phyloP scores from a whole-genome alignment of 441 rosid genomes.

The Viola pubescens region DNA sequence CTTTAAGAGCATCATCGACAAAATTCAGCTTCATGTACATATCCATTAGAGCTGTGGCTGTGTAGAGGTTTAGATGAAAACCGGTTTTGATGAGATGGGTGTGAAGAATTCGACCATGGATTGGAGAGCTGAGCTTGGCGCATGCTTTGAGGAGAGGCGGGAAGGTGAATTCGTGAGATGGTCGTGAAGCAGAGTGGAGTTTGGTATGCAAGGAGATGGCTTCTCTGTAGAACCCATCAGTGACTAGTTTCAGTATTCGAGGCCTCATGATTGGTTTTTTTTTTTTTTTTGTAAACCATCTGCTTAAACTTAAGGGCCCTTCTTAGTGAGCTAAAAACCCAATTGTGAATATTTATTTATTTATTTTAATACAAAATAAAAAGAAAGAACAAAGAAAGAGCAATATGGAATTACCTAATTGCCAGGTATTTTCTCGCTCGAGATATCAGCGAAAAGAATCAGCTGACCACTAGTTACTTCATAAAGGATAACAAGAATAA shows the following conservation, averaged over 20 bases:
- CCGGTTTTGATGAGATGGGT: slow-evolving; percentile 35
- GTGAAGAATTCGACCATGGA: slow-evolving; percentile 27
- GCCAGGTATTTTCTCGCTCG: no score
- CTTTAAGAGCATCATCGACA: slow-evolving; percentile 21
- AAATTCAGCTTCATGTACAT: slow-evolving; percentile 29
- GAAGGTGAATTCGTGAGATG: slow-evolving; percentile 34
- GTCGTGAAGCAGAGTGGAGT: slow-evolving; percentile 24
- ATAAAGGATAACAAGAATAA: no score
- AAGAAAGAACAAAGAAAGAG: no score
- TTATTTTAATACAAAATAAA: no score
- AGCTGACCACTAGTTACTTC: no score
- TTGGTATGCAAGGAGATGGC: slow-evolving; percentile 21
- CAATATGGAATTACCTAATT: no score
- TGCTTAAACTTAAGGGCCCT: no score
- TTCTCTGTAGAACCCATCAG: slow-evolving; percentile 29
- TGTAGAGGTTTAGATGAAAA: slow-evolving; percentile 19
- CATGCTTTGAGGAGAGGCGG: slow-evolving; percentile 44
- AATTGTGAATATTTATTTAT: no score
- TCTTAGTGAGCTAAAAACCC: no score
- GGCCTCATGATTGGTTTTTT: slow-evolving; percentile 16
- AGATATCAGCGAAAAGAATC: no score
- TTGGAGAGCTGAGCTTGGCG: slow-evolving; percentile 17
- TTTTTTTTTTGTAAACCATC: no score
- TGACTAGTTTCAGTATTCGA: slow-evolving; percentile 29
- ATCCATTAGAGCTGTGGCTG: slow-evolving; percentile 30